Conservation (phyloP, 371 early-diverging fungal species). For the Lichtheimia corymbifera region DNA sequence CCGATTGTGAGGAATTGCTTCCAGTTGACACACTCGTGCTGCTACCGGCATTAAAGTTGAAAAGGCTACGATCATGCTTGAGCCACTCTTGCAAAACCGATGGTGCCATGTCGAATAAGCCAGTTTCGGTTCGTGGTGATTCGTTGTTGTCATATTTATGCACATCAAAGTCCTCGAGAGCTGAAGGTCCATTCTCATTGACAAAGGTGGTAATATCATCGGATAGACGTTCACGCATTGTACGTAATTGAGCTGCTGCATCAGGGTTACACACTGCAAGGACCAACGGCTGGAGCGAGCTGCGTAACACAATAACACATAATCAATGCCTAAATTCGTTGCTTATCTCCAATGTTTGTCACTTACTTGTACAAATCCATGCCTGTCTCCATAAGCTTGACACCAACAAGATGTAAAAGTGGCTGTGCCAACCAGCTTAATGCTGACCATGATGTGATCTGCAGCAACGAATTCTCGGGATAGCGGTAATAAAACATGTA, state of each 20-base stretch:
- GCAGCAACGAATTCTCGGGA: slow-evolving; percentile 3
- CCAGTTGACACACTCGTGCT: not conserved
- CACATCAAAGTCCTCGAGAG: slow-evolving; percentile 38
- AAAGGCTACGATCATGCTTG: slow-evolving; percentile 9
- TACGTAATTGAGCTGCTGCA: slow-evolving; percentile 23
- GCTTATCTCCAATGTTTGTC: not conserved
- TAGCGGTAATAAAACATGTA: slow-evolving; percentile 19
- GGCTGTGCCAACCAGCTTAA: slow-evolving; percentile 47
- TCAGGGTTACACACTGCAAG: slow-evolving; percentile 22
- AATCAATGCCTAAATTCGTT: not conserved
- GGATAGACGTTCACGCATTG: slow-evolving; percentile 29
- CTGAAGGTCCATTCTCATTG: slow-evolving; percentile 39
- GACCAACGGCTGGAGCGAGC: slow-evolving; percentile 25
- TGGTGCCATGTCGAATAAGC: slow-evolving; percentile 7
- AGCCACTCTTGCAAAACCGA: slow-evolving; percentile 12
- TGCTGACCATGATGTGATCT: slow-evolving; percentile 8
- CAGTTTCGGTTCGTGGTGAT: slow-evolving; percentile 1
- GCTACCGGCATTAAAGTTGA: slow-evolving; percentile 6
- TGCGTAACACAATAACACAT: slow-evolving; percentile 7
- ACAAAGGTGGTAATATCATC: slow-evolving; percentile 40
- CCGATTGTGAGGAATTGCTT: not conserved
- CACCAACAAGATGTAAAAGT: slow-evolving; percentile 50
- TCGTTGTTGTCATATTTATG: slow-evolving; percentile 24
- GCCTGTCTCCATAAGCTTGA: slow-evolving; percentile 60
- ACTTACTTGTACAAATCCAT: slow-evolving; percentile 57